Evolutionary conservation across 1,284 basidiomycete genomes (phyloP).

Genomic region (Sparassis latifolia): DNA sequence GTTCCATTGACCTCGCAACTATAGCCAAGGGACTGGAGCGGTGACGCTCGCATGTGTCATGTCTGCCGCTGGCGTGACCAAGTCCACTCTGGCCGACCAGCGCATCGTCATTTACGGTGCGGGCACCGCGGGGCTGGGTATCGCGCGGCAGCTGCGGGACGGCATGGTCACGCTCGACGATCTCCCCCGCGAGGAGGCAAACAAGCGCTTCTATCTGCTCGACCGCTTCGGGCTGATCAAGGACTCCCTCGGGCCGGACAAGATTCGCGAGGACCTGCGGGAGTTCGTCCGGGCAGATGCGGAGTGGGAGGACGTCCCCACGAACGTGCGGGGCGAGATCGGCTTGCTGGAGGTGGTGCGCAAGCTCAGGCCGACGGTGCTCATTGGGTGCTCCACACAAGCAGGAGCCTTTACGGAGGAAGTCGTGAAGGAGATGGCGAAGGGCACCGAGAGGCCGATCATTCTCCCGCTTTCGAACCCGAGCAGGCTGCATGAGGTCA

Average conservation of each 20-base stretch:
- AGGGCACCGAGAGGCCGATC: slow-evolving; percentile 64
- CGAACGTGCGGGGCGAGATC: slow-evolving; percentile 39
- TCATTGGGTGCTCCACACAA: slow-evolving; percentile 80
- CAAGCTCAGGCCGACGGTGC: slow-evolving; percentile 62
- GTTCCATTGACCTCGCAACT: not conserved
- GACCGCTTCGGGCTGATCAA: slow-evolving; percentile 54
- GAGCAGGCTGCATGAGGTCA: slow-evolving; percentile 68
- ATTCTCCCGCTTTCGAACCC: slow-evolving; percentile 84
- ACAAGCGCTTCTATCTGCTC: slow-evolving; percentile 60
- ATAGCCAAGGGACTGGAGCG: slow-evolving; percentile 80
- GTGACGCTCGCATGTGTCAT: slow-evolving; percentile 77
- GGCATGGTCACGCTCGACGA: slow-evolving; percentile 64
- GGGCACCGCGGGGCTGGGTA: slow-evolving; percentile 80
- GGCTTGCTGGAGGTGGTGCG: slow-evolving; percentile 63
- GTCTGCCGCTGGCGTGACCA: slow-evolving; percentile 70
- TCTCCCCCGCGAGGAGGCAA: slow-evolving; percentile 51
- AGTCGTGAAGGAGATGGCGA: slow-evolving; percentile 65
- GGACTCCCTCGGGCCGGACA: slow-evolving; percentile 38
- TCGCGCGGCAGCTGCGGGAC: slow-evolving; percentile 65
- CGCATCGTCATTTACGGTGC: slow-evolving; percentile 76
- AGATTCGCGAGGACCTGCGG: slow-evolving; percentile 44
- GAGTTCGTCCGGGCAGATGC: slow-evolving; percentile 51
- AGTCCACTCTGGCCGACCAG: slow-evolving; percentile 63
- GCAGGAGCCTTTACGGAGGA: slow-evolving; percentile 77
- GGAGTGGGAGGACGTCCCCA: slow-evolving; percentile 36